Conservation (phyloP, 768 basidiomycete genomes). For the Rhizopogon vesiculosus region DNA sequence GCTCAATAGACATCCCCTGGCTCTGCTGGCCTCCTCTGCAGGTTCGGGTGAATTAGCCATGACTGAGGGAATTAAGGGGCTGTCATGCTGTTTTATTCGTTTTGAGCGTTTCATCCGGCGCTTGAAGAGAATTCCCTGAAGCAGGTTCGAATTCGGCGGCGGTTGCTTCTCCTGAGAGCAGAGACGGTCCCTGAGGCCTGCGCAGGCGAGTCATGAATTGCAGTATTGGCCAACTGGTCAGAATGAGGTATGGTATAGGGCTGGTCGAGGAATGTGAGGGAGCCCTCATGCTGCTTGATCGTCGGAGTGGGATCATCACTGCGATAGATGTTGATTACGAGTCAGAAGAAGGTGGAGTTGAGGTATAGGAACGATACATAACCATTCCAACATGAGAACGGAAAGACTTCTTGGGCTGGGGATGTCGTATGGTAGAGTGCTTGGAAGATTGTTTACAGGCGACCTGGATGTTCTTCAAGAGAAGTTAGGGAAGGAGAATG, state of each 20-base stretch:
- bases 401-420: too few relatives aligned
- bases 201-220: conserved; percentile 67
- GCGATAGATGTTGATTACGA: too few relatives aligned
- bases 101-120: conserved; percentile 4
- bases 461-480: too few relatives aligned
- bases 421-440: too few relatives aligned
- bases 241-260: conserved; percentile 37
- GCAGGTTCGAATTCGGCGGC: conserved; percentile 7
- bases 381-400: too few relatives aligned
- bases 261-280: conserved; percentile 26
- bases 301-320: too few relatives aligned
- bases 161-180: conserved; percentile 31
- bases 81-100: conserved; percentile 1
- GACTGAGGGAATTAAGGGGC: conserved; percentile 5
- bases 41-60: conserved; percentile 11
- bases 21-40: conserved; percentile 21
- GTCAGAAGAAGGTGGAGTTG: too few relatives aligned
- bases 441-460: too few relatives aligned
- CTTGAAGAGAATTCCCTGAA: conserved; percentile 7
- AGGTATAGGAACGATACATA: too few relatives aligned
- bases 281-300: too few relatives aligned
- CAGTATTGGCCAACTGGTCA: conserved; percentile 28
- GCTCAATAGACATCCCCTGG: too few relatives aligned
- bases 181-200: conserved; percentile 55
- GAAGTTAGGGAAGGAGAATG: too few relatives aligned